Base-by-base conservation (phyloP, 148 eudicot species). In the Rhododendron williamsianum region DNA sequence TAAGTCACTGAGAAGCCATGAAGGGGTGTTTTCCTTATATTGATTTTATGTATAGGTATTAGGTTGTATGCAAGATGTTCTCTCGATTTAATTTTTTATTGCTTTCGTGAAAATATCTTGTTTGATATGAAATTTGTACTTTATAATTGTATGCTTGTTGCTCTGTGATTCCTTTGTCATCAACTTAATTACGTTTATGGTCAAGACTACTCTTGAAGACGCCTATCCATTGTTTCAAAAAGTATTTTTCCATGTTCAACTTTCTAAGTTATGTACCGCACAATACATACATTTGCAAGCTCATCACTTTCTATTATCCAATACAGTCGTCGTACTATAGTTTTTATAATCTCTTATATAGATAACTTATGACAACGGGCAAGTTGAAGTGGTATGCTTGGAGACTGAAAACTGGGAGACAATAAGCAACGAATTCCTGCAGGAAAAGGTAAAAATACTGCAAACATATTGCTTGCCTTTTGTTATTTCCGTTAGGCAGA, bases 341-440 rank as follows among this genome's bases (percentile, higher is more conserved):
- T 6, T 13, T 81, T 80, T 82, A 18, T 80, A 78, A 30, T 85
- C 4, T 81, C 67, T 36, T 74, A 19, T 38, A 18, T 63, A 86
- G 87, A 54, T 81, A 73, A 56, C 56, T 21, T 86, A 58, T 76
- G 87, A 81, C 54, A 86, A 41, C 45, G 87, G 87, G 41, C 81
- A 72, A 36, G 81, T 74, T 65, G 84, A 86, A 86, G 76, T 81
- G 46, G 84, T 86, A 52, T 73, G 79, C 46, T 81, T 86, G 81
- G 73, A 41, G 25, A 56, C 49, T 13, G 87, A 82, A 82, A 81
- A 78, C 69, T 86, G 87, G 87, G 81, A 86, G 60, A 58, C 84
- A 4, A 54, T 81, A 67, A 81, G 60, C 63, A 33, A 41, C 30
- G 81, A 86, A 72, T 54, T 35, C 41, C 45, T 71, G 19, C 33